These are phyloP conservation scores for Malus hybrid DNA, from an alignment of 331 rosid genomes.

Conservation along the genomic window DNA sequence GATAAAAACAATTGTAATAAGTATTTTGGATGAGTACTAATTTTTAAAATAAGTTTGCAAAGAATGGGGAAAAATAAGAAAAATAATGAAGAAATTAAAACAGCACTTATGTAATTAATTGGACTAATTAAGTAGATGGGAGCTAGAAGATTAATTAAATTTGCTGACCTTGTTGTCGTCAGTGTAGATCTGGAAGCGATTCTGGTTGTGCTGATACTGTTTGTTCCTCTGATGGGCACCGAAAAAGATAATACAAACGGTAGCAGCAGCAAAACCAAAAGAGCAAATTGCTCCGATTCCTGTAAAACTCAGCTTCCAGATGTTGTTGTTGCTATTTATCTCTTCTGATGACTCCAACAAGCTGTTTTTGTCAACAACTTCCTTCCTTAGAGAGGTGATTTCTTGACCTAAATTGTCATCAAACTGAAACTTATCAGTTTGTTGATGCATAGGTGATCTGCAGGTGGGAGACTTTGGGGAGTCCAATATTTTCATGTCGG, in stretches of 20 bases:
- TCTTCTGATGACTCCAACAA: constrained; percentile 9
- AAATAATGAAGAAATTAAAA: background rate
- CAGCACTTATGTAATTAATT: background rate
- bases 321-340: constrained; percentile 17
- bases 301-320: constrained; percentile 65
- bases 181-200: constrained; percentile 53
- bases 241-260: constrained; percentile 53
- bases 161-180: constrained; percentile 67
- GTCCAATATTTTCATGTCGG: constrained; percentile 75
- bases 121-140: background rate
- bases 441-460: constrained; percentile 8
- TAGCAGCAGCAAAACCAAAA: constrained; percentile 81
- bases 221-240: constrained; percentile 53
- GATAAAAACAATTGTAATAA: too few relatives aligned
- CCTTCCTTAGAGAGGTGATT: constrained; percentile 38
- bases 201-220: constrained; percentile 29
- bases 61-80: background rate
- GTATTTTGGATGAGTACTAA: background rate
- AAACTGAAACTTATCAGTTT: constrained; percentile 9
- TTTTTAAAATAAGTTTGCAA: background rate
- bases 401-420: constrained; percentile 13
- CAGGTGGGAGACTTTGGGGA: constrained; percentile 47
- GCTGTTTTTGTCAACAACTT: constrained; percentile 18
- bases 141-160: background rate
- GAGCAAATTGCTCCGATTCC: constrained; percentile 92